Percentiles rank a stretch among this genome's conserved stretches.
Conservation (phyloP, 176 grass and related monocot genomes). For the Oryza brachyantha region DNA sequence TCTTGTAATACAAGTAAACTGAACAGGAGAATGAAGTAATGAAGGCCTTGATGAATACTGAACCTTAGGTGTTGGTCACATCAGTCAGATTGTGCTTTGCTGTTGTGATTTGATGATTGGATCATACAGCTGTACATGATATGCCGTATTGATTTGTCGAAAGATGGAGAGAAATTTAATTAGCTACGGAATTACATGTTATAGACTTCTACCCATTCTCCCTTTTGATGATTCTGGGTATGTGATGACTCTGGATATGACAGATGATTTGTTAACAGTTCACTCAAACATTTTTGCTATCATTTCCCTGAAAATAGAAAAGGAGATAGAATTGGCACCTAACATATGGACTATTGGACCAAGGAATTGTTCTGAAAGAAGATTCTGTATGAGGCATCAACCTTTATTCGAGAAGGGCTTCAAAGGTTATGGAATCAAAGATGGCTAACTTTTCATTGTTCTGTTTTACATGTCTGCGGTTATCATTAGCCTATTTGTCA, state of each 20-base stretch:
- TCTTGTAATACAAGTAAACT: background rate
- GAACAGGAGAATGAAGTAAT: background rate
- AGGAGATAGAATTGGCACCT: background rate
- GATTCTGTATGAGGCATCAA: constrained; percentile 9
- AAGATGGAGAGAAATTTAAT: constrained; percentile 20
- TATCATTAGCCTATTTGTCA: background rate
- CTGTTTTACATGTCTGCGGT: background rate
- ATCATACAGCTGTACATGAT: constrained; percentile 6
- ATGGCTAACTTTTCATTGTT: background rate
- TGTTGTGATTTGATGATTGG: constrained; percentile 2
- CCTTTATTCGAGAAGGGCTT: background rate
- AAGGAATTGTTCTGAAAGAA: constrained; percentile 19
- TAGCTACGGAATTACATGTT: background rate
- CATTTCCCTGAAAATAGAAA: background rate
- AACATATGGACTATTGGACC: constrained; percentile 29
- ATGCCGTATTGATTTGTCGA: background rate
- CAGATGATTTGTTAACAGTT: constrained; percentile 14
- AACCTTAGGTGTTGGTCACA: background rate
- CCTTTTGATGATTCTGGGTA: background rate
- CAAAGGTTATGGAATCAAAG: background rate
- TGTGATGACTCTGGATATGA: background rate
- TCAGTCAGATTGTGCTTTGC: background rate
- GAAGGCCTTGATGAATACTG: background rate
- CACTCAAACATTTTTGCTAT: background rate
- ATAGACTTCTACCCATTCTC: background rate